phyloP scores from a whole-genome alignment of 225 moss, liverwort and hornwort genomes.

The Thuidium tamariscinum region DNA sequence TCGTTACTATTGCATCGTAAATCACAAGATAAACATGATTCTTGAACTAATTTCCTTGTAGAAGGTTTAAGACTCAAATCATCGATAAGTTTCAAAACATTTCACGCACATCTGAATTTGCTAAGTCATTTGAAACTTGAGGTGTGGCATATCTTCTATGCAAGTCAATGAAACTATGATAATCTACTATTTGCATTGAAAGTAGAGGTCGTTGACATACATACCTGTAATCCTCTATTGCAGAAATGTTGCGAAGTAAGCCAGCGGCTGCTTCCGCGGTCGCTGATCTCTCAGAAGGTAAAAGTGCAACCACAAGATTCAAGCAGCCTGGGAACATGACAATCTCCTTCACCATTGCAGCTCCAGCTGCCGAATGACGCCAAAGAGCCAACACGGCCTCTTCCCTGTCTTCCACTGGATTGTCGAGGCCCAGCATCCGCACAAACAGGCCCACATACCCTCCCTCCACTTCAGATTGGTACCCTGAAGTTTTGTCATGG shows the following conservation, averaged over 20 bases:
- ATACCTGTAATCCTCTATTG: slow-evolving; percentile 45
- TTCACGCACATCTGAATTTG: neutral
- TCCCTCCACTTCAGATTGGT: slow-evolving; percentile 39
- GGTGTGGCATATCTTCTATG: neutral
- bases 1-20: neutral
- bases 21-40: neutral
- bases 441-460: slow-evolving; percentile 88
- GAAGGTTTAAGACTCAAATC: neutral
- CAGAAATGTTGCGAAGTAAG: slow-evolving; percentile 62
- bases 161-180: neutral
- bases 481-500: slow-evolving; percentile 18
- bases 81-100: neutral
- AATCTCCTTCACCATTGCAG: slow-evolving; percentile 62
- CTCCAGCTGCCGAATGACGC: slow-evolving; percentile 62
- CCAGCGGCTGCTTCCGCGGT: slow-evolving; percentile 71
- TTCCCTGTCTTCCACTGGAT: slow-evolving; percentile 67
- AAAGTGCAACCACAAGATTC: slow-evolving; percentile 73
- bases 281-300: slow-evolving; percentile 51
- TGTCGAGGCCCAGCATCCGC: slow-evolving; percentile 70
- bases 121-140: neutral
- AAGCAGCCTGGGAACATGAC: slow-evolving; percentile 73
- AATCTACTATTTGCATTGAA: neutral
- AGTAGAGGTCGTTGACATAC: neutral
- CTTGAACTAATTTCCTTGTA: neutral
- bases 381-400: slow-evolving; percentile 72